phyloP scores from a whole-genome alignment of 176 grass and related monocot genomes.

The Canna indica region DNA sequence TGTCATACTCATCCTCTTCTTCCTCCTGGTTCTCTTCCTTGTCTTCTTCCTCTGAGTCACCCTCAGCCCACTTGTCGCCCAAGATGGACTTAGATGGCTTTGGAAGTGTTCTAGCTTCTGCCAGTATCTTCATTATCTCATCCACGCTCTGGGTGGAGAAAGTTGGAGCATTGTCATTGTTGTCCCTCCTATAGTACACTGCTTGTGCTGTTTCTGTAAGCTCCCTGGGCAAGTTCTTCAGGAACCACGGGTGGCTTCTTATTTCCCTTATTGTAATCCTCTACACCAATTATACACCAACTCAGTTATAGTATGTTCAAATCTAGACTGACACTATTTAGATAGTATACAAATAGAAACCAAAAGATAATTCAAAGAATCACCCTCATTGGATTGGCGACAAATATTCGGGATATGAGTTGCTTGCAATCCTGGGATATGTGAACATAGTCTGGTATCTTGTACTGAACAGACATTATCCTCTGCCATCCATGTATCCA shows the following conservation, averaged over 20 bases:
- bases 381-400: constrained; percentile 60
- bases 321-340: no score
- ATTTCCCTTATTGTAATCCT: constrained; percentile 69
- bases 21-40: constrained; percentile 23
- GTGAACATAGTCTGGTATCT: constrained; percentile 80
- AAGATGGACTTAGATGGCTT: constrained; percentile 14
- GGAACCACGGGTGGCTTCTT: constrained; percentile 77
- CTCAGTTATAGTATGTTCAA: no score
- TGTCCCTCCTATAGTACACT: constrained; percentile 45
- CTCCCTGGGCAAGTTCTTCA: constrained; percentile 74
- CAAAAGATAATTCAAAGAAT: not conserved
- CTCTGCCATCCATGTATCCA: constrained; percentile 27
- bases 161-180: constrained; percentile 15
- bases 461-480: constrained; percentile 85
- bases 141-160: constrained; percentile 60
- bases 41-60: constrained; percentile 29
- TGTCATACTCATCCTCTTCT: constrained; percentile 36
- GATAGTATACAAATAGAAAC: no score
- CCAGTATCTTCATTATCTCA: constrained; percentile 70
- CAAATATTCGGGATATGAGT: constrained; percentile 71
- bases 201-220: constrained; percentile 67
- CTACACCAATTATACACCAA: constrained; percentile 11
- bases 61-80: constrained; percentile 37
- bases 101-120: constrained; percentile 53
- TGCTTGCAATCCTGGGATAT: constrained; percentile 61